phyloP scores from a whole-genome alignment of 164 flowering plant genomes.

The Tetrastigma voinierianum region DNA sequence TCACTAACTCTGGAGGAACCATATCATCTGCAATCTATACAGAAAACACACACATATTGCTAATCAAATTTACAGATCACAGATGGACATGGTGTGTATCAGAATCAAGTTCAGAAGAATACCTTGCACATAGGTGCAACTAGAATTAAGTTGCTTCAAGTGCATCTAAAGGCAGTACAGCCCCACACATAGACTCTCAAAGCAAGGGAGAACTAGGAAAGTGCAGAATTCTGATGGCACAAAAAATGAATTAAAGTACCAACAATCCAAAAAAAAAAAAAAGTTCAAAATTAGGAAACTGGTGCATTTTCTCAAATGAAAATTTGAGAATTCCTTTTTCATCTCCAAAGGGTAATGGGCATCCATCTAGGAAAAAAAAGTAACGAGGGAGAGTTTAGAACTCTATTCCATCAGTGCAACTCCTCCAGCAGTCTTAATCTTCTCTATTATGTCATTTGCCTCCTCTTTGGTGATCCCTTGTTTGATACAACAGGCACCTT shows the following conservation, averaged over 20 bases:
- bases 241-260: too few species aligned
- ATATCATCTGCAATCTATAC: slow-evolving; percentile 93
- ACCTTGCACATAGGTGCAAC: slow-evolving; percentile 99
- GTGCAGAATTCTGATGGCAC: background rate
- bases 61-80: background rate
- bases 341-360: too few species aligned
- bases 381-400: background rate
- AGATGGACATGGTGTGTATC: background rate
- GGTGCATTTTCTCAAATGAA: too few species aligned
- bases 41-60: slow-evolving; percentile 13
- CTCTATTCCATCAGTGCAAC: slow-evolving; percentile 69
- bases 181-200: slow-evolving; percentile 98
- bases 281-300: too few species aligned
- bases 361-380: too few species aligned
- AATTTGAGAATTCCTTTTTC: too few species aligned
- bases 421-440: slow-evolving; percentile 78
- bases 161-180: slow-evolving; percentile 90
- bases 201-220: slow-evolving; percentile 81
- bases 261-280: too few species aligned
- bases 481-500: slow-evolving; percentile 70
- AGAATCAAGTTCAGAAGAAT: slow-evolving; percentile 16
- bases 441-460: slow-evolving; percentile 71
- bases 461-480: slow-evolving; percentile 85
- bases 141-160: slow-evolving; percentile 84
- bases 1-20: slow-evolving; percentile 72